Conservation (phyloP, 2,329 filamentous ascomycete genomes). For the Lachnellula arida region DNA sequence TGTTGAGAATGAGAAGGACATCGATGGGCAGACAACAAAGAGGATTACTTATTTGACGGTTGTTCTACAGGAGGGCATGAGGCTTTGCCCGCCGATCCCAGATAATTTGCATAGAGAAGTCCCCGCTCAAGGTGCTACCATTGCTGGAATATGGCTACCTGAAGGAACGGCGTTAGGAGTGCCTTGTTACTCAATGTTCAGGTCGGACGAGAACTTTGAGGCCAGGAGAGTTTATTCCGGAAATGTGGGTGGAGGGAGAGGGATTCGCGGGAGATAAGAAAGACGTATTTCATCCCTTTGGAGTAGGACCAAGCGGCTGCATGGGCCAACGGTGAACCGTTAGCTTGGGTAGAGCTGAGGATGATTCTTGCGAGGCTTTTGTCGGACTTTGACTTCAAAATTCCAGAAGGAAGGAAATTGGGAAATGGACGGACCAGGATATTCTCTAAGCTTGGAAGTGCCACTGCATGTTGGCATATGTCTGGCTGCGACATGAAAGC, state of each 20-base stretch:
- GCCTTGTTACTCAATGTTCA: background rate
- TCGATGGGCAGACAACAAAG: background rate
- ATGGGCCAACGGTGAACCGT: conserved; percentile 5
- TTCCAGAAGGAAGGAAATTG: background rate
- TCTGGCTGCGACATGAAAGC: background rate
- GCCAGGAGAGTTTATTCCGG: conserved; percentile 10
- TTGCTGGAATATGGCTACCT: conserved; percentile 1
- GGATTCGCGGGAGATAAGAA: background rate
- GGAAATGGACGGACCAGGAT: background rate
- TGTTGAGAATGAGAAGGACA: conserved; percentile 27
- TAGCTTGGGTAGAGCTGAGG: conserved; percentile 15
- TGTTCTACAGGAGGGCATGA: conserved; percentile 4
- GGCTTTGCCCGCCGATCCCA: conserved; percentile 5
- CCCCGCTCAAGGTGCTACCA: background rate
- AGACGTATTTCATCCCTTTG: conserved; percentile 5
- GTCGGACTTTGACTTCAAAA: conserved; percentile 9
- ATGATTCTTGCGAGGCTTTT: conserved; percentile 7
- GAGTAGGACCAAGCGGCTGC: conserved; percentile 8
- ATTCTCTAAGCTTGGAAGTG: background rate
- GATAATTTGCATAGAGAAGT: background rate
- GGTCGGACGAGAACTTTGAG: conserved; percentile 7
- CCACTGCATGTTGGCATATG: background rate
- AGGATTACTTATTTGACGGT: background rate
- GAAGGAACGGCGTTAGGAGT: background rate
- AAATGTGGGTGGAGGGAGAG: conserved; percentile 31